phyloP scores from a whole-genome alignment of 768 basidiomycete species.

The Dioszegia aurantiaca region DNA sequence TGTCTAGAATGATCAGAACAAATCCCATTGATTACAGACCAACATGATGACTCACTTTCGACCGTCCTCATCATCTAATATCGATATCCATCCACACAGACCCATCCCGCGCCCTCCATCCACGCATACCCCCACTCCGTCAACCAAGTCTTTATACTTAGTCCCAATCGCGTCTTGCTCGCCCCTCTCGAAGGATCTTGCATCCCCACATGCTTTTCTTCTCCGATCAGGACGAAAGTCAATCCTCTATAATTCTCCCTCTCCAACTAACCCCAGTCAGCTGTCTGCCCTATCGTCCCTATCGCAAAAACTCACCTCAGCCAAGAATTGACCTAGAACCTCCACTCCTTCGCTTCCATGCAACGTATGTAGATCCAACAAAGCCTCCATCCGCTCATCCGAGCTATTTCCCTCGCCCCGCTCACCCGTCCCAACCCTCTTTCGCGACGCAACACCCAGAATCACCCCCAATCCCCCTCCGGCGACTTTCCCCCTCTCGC shows the following conservation, averaged over 20 bases:
- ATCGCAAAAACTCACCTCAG: constrained; percentile 62
- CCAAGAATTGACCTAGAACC: constrained; percentile 80
- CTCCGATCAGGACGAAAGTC: constrained; percentile 86
- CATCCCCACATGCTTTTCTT: constrained; percentile 93
- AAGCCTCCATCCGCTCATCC: constrained; percentile 85
- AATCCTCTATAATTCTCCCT: constrained; percentile 82
- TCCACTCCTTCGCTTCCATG: constrained; percentile 92
- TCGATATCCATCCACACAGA: constrained; percentile 67
- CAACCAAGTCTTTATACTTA: constrained; percentile 84
- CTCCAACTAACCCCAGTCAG: constrained; percentile 71
- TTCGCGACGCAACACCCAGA: constrained; percentile 68
- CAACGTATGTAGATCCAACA: constrained; percentile 87
- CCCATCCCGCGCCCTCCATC: constrained; percentile 85
- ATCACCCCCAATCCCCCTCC: constrained; percentile 82
- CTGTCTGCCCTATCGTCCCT: constrained; percentile 11
- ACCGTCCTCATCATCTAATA: too few relatives aligned
- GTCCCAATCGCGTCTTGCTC: constrained; percentile 75
- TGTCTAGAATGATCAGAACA: too few relatives aligned
- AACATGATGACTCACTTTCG: too few relatives aligned
- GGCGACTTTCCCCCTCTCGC: constrained; percentile 67
- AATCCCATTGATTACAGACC: too few relatives aligned
- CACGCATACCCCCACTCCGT: constrained; percentile 95
- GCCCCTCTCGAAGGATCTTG: constrained; percentile 78
- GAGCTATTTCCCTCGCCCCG: constrained; percentile 61
- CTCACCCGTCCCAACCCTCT: constrained; percentile 52